phyloP scores from a whole-genome alignment of 2,329 filamentous ascomycete genomes.

The Cladophialophora psammophila region DNA sequence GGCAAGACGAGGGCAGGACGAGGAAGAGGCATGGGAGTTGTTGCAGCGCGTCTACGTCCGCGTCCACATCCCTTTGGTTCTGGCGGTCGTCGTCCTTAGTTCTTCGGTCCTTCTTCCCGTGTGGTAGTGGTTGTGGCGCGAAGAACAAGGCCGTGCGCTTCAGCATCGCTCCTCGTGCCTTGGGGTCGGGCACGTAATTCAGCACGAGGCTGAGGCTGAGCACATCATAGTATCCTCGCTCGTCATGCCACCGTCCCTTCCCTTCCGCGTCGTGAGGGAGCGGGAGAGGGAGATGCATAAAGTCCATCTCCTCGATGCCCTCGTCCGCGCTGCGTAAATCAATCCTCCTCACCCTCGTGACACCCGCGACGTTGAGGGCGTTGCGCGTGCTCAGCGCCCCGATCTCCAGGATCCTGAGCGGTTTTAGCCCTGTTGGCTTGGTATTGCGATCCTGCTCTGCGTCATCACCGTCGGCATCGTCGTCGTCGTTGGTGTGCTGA shows the following conservation, averaged over 20 bases:
- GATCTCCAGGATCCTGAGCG: slow-evolving; percentile 79
- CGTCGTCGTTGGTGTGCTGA: neutral
- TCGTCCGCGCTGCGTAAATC: slow-evolving; percentile 87
- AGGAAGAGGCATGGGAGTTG: slow-evolving; percentile 79
- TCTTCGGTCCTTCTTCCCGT: neutral
- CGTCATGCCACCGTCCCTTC: slow-evolving; percentile 39
- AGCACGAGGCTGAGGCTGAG: slow-evolving; percentile 91
- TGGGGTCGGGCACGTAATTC: slow-evolving; percentile 87
- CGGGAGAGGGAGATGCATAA: slow-evolving; percentile 86
- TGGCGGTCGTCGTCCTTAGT: slow-evolving; percentile 14
- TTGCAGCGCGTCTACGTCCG: too few relatives aligned
- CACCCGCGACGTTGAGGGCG: slow-evolving; percentile 69
- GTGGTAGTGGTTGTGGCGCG: neutral
- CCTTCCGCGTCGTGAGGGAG: slow-evolving; percentile 56
- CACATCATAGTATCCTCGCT: slow-evolving; percentile 72
- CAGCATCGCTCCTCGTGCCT: slow-evolving; percentile 83
- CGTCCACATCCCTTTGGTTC: too few relatives aligned
- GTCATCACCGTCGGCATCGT: slow-evolving; percentile 10
- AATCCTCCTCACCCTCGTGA: slow-evolving; percentile 64
- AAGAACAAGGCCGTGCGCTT: slow-evolving; percentile 76
- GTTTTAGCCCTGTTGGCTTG: neutral
- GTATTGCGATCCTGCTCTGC: neutral
- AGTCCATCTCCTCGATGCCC: slow-evolving; percentile 83
- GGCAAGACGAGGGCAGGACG: slow-evolving; percentile 85
- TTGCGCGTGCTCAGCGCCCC: slow-evolving; percentile 86